Evolutionary conservation across 75 land plant species (phyloP), one percentile per base, ranked within the genome.

Genomic region (Isoetes taiwanensis): DNA sequence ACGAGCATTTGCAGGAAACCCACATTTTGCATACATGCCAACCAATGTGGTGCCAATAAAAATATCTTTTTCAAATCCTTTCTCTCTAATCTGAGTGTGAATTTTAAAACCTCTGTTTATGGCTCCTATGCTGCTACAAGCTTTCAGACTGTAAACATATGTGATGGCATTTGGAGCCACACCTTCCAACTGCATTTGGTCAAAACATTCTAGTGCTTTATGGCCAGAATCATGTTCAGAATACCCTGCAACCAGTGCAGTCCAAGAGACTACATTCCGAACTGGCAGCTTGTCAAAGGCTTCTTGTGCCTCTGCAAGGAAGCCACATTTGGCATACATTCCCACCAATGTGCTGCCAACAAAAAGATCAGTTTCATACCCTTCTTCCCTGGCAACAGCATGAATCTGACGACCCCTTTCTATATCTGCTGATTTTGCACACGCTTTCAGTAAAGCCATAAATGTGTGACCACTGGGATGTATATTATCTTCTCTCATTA

Each of bases 341-440:
- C 66, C 76, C 8, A 70, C 69, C 32, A 78, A 35, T 41, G 77
- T 63, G 38, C 63, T 62, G 56, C 77, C 72, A 1, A 78, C 77
- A 55, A 52, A 70, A 19, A 54, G 14, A 38, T 73, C 31, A 17
- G 60, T 37, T 0, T 62, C 43, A 8, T 73, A 75, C 11, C 73
- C 76, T 23, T 41, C 23, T 38, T 50, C 34, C 20, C 65, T 63
- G 38, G 67, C 65, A 30, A 28, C 52, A 0, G 73, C 27, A 55
- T 78, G 80, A 20, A 73, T 37, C 42, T 53, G 54, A 56, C 66
- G 64, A 29, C 80, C 80, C 31, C 12, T 46, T 62, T 68, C 55
- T 19, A 62, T 32, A 57, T 43, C 39, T 48, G 12, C 55, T 37
- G 50, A 35, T 8, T 57, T 39, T 1, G 76, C 56, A 63, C 76